phyloP scores from a whole-genome alignment of 495 filamentous ascomycete species.

The Filosporella fistucella region DNA sequence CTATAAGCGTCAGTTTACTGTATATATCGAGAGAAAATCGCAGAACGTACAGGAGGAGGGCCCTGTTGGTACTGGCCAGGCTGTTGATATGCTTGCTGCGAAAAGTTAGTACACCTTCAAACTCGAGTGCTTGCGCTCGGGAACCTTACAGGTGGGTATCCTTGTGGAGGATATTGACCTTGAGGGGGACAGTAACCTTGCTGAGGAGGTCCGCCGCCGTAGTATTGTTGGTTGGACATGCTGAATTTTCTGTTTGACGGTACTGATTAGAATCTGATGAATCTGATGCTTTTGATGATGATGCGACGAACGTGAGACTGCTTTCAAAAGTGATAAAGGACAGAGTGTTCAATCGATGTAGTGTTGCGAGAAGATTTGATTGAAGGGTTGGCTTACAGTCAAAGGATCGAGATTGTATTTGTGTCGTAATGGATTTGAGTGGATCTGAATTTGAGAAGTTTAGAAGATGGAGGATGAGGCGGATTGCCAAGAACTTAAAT shows the following conservation, averaged over 20 bases:
- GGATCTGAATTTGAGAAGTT: too few relatives aligned
- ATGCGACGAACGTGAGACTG: too few relatives aligned
- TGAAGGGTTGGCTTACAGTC: background rate
- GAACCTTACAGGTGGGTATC: background rate
- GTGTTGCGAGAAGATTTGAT: background rate
- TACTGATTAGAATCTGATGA: too few relatives aligned
- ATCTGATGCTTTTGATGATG: too few relatives aligned
- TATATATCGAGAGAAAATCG: background rate
- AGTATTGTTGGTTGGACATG: conserved; percentile 44
- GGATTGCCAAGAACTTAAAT: background rate
- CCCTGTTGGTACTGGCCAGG: conserved; percentile 28
- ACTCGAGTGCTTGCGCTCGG: background rate
- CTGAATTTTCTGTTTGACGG: too few relatives aligned
- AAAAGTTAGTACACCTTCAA: background rate
- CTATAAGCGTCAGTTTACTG: conserved; percentile 13
- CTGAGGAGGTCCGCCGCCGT: conserved; percentile 22
- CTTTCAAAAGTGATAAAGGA: too few relatives aligned
- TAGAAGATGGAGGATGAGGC: too few relatives aligned
- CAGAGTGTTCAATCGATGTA: background rate
- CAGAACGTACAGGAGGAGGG: background rate
- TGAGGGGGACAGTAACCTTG: conserved; percentile 15
- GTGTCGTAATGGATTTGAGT: too few relatives aligned
- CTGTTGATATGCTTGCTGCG: conserved; percentile 6
- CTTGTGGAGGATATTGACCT: conserved; percentile 16
- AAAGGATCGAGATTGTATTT: background rate